Evolutionary conservation across 2,329 filamentous ascomycete species (phyloP).

Genomic region (Penicillium sumatraense): DNA sequence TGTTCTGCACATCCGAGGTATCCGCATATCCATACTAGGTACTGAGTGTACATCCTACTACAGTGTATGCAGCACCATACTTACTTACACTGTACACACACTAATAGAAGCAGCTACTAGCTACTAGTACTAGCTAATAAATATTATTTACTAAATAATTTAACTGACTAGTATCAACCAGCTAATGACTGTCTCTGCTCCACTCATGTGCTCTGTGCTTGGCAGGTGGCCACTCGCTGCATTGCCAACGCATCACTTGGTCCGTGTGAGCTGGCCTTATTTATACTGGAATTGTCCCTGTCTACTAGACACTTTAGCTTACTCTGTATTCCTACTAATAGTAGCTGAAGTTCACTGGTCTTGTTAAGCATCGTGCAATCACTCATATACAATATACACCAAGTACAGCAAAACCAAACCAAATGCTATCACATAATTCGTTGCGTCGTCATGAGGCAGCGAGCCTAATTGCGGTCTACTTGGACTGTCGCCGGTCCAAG

Average conservation of each 20-base stretch:
- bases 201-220: no score
- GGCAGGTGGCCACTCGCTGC: conserved; percentile 10
- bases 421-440: conserved; percentile 28
- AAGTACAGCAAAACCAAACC: not conserved
- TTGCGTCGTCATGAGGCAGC: conserved; percentile 56
- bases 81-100: no score
- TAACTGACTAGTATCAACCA: no score
- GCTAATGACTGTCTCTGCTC: no score
- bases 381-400: conserved; percentile 1
- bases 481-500: conserved; percentile 20
- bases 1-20: not conserved
- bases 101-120: no score
- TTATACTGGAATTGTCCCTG: conserved; percentile 17
- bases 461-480: conserved; percentile 38
- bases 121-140: no score
- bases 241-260: conserved; percentile 31
- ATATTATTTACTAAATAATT: no score
- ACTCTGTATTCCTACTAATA: no score
- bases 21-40: not conserved
- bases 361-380: no score
- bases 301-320: not conserved
- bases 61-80: no score
- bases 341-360: no score
- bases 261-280: conserved; percentile 29
- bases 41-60: no score